Evolutionary conservation across 2,329 filamentous ascomycete species (phyloP).

Genomic region (Fusarium setosum): DNA sequence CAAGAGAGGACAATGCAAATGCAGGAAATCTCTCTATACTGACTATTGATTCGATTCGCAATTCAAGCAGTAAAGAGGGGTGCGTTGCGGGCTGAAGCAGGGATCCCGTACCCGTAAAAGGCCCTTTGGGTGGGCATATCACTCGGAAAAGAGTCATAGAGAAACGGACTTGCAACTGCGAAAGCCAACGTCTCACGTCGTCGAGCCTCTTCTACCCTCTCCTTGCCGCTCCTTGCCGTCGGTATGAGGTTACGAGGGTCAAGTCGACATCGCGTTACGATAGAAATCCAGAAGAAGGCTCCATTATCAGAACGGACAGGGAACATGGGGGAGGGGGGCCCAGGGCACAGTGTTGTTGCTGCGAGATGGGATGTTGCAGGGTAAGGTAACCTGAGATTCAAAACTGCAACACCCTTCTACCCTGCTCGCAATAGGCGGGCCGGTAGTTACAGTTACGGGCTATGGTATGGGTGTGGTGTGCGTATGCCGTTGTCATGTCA

Average conservation of each 20-base stretch:
- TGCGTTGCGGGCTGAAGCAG: slow-evolving; percentile 4
- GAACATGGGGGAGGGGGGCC: not conserved
- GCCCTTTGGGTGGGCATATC: slow-evolving; percentile 16
- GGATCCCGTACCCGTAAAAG: slow-evolving; percentile 35
- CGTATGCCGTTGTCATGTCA: slow-evolving; percentile 33
- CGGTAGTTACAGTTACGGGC: slow-evolving; percentile 34
- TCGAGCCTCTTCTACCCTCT: slow-evolving; percentile 32
- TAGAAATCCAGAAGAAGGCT: too few relatives aligned
- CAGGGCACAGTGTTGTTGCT: slow-evolving; percentile 1
- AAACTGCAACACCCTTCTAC: slow-evolving; percentile 20
- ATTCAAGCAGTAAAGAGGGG: not conserved
- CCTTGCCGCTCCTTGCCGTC: slow-evolving; percentile 39
- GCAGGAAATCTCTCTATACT: slow-evolving; percentile 6
- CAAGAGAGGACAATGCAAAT: slow-evolving; percentile 26
- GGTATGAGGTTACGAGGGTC: slow-evolving; percentile 1
- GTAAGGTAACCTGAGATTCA: slow-evolving; percentile 41
- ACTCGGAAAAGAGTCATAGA: not conserved
- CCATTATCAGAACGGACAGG: slow-evolving; percentile 1
- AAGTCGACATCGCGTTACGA: slow-evolving; percentile 17
- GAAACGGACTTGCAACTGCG: slow-evolving; percentile 1
- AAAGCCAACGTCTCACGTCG: not conserved
- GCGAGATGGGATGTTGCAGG: slow-evolving; percentile 32
- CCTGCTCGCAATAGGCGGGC: slow-evolving; percentile 19
- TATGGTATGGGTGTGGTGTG: not conserved
- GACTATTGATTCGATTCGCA: not conserved